Percentiles rank a stretch among this genome's conserved stretches.
Evolutionary conservation across 495 filamentous ascomycete genomes (phyloP).

Genomic region (Penicillium manginii): DNA sequence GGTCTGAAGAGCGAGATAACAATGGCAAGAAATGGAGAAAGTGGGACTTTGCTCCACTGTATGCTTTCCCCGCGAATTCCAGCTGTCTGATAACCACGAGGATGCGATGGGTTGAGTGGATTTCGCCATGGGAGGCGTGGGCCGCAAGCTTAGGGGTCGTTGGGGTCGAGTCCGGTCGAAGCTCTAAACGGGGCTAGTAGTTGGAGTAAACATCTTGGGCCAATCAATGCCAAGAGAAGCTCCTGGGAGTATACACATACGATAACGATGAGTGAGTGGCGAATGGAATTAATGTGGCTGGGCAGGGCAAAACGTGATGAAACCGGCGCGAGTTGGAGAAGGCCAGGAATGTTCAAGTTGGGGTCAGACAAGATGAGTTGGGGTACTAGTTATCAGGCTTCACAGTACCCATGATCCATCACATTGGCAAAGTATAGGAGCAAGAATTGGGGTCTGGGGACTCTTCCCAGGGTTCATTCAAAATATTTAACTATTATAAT

Average conservation of each 20-base stretch:
- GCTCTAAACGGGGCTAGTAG: neutral
- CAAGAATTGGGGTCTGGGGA: too few species aligned
- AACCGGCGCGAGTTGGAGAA: neutral
- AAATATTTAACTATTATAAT: too few species aligned
- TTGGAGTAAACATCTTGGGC: neutral
- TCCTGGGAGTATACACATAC: neutral
- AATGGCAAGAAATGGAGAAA: neutral
- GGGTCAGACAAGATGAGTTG: constrained; percentile 5
- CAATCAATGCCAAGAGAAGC: neutral
- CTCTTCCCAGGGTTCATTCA: too few species aligned
- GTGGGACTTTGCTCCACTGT: constrained; percentile 12
- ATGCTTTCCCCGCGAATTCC: constrained; percentile 21
- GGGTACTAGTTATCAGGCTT: neutral
- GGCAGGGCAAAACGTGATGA: neutral
- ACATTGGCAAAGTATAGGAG: too few species aligned
- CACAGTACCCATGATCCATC: too few species aligned
- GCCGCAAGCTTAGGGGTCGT: neutral
- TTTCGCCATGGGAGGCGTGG: neutral
- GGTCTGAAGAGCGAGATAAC: constrained; percentile 11
- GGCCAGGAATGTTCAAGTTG: neutral
- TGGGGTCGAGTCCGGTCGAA: neutral
- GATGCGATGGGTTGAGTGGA: neutral
- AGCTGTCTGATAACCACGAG: constrained; percentile 19
- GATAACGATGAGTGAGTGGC: neutral
- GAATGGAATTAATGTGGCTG: constrained; percentile 1